phyloP scores from a whole-genome alignment of 192 early-diverging fungal genomes.

The Linnemannia hyalina region DNA sequence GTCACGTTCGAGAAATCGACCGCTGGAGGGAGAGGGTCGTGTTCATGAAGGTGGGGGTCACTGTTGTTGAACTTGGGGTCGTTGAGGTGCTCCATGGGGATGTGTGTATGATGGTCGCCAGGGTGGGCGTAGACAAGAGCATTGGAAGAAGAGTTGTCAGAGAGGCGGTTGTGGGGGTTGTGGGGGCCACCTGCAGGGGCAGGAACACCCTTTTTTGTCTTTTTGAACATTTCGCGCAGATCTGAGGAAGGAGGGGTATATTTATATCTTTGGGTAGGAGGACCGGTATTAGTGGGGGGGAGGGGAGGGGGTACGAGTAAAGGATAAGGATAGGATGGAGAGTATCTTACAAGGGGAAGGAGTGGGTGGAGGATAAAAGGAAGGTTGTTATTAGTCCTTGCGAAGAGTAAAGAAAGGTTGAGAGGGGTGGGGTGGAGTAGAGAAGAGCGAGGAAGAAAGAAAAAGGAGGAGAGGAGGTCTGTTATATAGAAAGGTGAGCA shows the following conservation, averaged over 20 bases:
- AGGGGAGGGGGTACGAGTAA: too few species aligned
- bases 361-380: neutral
- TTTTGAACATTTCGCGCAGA: constrained; percentile 7
- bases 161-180: constrained; percentile 7
- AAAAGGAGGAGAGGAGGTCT: neutral
- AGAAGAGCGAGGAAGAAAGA: neutral
- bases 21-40: constrained; percentile 42
- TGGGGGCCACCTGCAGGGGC: neutral
- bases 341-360: neutral
- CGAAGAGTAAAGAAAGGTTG: neutral
- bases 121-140: neutral
- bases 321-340: neutral
- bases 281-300: too few species aligned
- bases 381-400: neutral
- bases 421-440: neutral
- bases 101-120: constrained; percentile 8
- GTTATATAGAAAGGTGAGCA: neutral
- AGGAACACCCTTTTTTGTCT: neutral
- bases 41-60: neutral
- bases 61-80: neutral
- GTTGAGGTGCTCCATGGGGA: constrained; percentile 35
- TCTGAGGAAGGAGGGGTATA: neutral
- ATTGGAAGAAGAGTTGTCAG: constrained; percentile 29
- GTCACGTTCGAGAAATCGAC: constrained; percentile 28
- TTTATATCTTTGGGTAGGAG: neutral